Evolutionary conservation across 2,329 filamentous ascomycete species (phyloP).

Genomic region (Aspergillus neoniger): DNA sequence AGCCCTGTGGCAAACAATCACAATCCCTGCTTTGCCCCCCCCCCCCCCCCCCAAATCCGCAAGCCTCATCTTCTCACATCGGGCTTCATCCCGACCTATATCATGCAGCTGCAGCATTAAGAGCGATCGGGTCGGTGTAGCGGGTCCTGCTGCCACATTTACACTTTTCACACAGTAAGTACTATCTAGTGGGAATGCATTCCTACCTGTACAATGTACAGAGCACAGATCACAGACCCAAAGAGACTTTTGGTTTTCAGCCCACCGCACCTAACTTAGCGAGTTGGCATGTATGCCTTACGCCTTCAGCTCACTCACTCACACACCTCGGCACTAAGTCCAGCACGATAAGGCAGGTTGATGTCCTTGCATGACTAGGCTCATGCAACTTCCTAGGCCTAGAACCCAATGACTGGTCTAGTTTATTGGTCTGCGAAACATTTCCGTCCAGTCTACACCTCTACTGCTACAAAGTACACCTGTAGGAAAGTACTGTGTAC

Average conservation of each 20-base stretch:
- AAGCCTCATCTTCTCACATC: not conserved
- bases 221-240: no score
- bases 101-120: not conserved
- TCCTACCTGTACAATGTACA: not conserved
- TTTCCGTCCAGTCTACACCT: not conserved
- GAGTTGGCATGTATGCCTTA: conserved; percentile 2
- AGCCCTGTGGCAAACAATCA: not conserved
- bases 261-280: not conserved
- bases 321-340: not conserved
- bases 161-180: not conserved
- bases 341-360: conserved; percentile 3
- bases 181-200: not conserved
- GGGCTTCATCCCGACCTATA: not conserved
- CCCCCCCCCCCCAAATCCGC: no score
- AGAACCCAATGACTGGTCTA: not conserved
- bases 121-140: not conserved
- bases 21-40: not conserved
- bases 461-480: no score
- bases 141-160: not conserved
- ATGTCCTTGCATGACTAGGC: not conserved
- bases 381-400: not conserved
- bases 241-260: not conserved
- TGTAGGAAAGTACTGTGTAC: not conserved
- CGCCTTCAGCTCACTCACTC: not conserved
- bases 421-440: not conserved